These are phyloP conservation scores for Symbiodinium natans DNA, from an alignment of 73 alveolate species.

Conservation along the genomic window DNA sequence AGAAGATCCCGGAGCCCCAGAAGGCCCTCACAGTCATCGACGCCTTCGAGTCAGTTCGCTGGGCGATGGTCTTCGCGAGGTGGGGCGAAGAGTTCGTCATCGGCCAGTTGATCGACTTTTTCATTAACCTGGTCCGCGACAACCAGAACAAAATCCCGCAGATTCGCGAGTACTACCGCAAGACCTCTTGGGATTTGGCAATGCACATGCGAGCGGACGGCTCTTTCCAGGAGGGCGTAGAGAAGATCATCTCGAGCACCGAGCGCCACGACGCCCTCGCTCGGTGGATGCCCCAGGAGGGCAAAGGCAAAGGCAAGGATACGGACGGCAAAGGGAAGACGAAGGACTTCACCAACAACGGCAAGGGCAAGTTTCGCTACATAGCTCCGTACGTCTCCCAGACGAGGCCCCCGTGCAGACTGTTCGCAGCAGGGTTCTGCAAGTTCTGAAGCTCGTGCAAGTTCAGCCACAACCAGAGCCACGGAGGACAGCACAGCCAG, in stretches of 20 bases:
- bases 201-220: neutral
- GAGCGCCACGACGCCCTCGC: neutral
- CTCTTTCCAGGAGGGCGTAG: neutral
- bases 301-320: neutral
- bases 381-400: neutral
- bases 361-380: neutral
- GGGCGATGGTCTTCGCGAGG: constrained; percentile 20
- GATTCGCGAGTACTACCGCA: neutral
- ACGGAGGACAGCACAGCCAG: neutral
- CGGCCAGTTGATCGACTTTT: neutral
- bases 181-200: neutral
- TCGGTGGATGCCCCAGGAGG: neutral
- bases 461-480: neutral
- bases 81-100: neutral
- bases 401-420: neutral
- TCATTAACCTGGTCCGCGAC: neutral
- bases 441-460: neutral
- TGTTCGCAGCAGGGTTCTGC: neutral
- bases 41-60: neutral
- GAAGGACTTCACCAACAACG: neutral
- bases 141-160: neutral
- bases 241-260: neutral
- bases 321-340: neutral
- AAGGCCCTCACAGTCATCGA: neutral
- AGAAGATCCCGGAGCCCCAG: neutral